These are phyloP conservation scores for Pterocarpus macrocarpus DNA, from an alignment of 306 rosid genomes.

Conservation along the genomic window DNA sequence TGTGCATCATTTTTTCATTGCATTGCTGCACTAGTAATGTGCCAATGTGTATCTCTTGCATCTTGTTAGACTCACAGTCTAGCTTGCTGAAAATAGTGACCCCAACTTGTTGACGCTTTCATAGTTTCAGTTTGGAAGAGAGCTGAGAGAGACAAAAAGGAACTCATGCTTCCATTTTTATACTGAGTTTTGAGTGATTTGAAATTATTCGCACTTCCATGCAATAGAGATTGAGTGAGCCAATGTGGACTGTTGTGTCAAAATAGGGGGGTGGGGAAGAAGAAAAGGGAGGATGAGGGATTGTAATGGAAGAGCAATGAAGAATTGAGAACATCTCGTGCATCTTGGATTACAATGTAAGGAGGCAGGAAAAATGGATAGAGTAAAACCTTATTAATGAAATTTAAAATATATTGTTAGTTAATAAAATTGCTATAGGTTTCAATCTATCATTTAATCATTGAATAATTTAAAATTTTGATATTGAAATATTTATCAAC, in stretches of 20 bases:
- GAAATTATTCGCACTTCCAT: neutral
- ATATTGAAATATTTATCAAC: neutral
- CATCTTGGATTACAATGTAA: neutral
- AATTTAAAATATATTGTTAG: neutral
- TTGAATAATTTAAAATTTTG: neutral
- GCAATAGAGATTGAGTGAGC: neutral
- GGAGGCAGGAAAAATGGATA: neutral
- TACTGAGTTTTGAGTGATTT: neutral
- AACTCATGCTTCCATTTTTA: neutral
- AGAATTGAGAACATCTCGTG: neutral
- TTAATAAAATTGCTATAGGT: neutral
- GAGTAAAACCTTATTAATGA: neutral
- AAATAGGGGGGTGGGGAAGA: neutral
- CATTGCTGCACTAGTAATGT: neutral
- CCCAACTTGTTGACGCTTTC: neutral
- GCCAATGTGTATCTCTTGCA: slow-evolving; percentile 19
- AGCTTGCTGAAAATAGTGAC: neutral
- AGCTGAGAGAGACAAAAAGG: neutral
- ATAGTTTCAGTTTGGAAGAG: neutral
- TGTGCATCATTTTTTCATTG: neutral
- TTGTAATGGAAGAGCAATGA: neutral
- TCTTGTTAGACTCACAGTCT: neutral
- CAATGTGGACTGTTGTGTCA: neutral
- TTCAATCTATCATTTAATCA: neutral
- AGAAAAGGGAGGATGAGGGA: neutral